Percentiles rank a stretch among this genome's conserved stretches.
phyloP scores from a whole-genome alignment of 495 filamentous ascomycete species.

The Astrocystis sublimbata region DNA sequence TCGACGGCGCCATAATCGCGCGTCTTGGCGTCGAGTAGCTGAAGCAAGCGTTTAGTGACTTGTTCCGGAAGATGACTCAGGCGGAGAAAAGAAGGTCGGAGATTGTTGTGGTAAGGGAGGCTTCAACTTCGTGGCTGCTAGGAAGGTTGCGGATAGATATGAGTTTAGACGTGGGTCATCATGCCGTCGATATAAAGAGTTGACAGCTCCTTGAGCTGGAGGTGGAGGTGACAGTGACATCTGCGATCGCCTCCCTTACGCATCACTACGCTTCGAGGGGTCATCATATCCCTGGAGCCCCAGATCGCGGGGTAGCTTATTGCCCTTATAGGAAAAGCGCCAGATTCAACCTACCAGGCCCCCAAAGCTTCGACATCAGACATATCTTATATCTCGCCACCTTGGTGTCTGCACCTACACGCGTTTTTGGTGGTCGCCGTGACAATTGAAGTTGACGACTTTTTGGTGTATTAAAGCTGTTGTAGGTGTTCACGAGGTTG shows the following conservation, averaged over 20 bases:
- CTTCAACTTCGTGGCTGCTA: no score
- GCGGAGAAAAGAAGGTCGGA: not conserved
- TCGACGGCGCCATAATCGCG: slow-evolving; percentile 20
- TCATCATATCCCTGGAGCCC: not conserved
- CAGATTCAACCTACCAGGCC: not conserved
- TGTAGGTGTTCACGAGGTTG: no score
- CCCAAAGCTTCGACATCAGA: not conserved
- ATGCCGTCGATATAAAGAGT: not conserved
- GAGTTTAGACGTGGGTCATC: no score
- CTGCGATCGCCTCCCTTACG: not conserved
- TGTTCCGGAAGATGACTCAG: not conserved
- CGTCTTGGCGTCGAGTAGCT: not conserved
- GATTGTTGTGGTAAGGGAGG: not conserved
- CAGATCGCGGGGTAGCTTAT: not conserved
- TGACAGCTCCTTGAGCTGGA: not conserved
- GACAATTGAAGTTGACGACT: no score
- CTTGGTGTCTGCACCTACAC: no score
- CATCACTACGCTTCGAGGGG: not conserved
- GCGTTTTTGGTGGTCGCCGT: no score
- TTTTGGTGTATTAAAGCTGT: no score
- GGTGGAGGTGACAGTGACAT: not conserved
- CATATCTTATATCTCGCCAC: not conserved
- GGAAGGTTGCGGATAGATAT: not conserved
- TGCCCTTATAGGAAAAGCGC: slow-evolving; percentile 3
- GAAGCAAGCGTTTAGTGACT: no score